Evolutionary conservation across 805 yeast species (phyloP).

Genomic region (Saccharomycopsis guyanensis): DNA sequence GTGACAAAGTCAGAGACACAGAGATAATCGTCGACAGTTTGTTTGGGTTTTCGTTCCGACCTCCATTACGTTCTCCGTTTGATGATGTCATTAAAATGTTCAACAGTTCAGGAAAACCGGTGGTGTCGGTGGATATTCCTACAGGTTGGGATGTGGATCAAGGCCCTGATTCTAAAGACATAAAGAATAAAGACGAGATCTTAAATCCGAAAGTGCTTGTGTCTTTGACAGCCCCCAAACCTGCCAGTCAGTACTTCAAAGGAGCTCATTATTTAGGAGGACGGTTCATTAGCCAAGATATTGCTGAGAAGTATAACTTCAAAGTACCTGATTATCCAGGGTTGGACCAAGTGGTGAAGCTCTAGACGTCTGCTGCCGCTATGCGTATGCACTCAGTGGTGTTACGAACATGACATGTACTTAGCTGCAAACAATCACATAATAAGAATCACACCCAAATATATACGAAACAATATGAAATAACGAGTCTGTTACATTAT

Average conservation of each 20-base stretch:
- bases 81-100: slow-evolving; percentile 39
- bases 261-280: slow-evolving; percentile 80
- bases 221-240: slow-evolving; percentile 91
- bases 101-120: slow-evolving; percentile 35
- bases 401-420: too few species aligned
- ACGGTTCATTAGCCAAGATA: slow-evolving; percentile 57
- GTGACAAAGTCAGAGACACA: slow-evolving; percentile 27
- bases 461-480: too few species aligned
- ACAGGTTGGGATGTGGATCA: slow-evolving; percentile 95
- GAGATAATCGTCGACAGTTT: slow-evolving; percentile 67
- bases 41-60: slow-evolving; percentile 90
- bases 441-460: too few species aligned
- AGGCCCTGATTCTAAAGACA: slow-evolving; percentile 51
- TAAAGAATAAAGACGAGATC: slow-evolving; percentile 22
- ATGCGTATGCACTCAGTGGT: too few species aligned
- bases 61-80: slow-evolving; percentile 81
- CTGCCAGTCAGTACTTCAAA: slow-evolving; percentile 54
- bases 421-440: too few species aligned
- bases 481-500: too few species aligned
- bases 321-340: slow-evolving; percentile 54
- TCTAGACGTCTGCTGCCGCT: too few species aligned
- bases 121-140: slow-evolving; percentile 84
- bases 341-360: slow-evolving; percentile 39
- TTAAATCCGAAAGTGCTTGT: slow-evolving; percentile 43
- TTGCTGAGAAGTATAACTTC: slow-evolving; percentile 71